These are phyloP conservation scores for Eucalyptus marginata DNA, from an alignment of 345 rosid species.

Conservation along the genomic window DNA sequence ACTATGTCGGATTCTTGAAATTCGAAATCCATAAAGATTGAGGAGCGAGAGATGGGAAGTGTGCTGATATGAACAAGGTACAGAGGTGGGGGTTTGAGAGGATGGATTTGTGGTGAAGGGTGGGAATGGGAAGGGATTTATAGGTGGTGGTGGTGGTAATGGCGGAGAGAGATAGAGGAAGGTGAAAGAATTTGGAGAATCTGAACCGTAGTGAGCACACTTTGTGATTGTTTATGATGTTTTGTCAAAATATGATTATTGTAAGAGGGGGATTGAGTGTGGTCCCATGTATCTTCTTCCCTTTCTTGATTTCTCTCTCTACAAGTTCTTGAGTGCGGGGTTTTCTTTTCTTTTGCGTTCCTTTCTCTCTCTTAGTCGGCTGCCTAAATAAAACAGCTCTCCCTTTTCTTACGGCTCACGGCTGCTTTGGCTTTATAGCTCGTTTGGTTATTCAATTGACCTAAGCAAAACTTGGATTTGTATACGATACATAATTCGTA, in stretches of 20 bases:
- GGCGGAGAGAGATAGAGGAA: not conserved
- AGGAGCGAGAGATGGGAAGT: not conserved
- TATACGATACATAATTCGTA: not conserved
- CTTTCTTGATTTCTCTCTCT: not conserved
- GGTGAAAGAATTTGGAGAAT: not conserved
- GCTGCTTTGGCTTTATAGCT: not conserved
- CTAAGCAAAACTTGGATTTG: not conserved
- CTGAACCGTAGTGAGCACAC: not conserved
- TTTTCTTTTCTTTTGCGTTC: not conserved
- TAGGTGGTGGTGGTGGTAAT: not conserved
- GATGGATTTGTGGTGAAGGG: not conserved
- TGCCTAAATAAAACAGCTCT: not conserved
- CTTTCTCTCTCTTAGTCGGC: not conserved
- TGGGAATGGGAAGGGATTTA: not conserved
- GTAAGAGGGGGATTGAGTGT: not conserved
- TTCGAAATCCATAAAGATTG: constrained; percentile 7
- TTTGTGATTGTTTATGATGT: not conserved
- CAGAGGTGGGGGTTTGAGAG: not conserved
- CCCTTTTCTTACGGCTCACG: not conserved
- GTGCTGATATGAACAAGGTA: not conserved
- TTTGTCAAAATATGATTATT: not conserved
- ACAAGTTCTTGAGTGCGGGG: not conserved
- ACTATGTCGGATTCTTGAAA: constrained; percentile 43
- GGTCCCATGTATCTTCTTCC: not conserved
- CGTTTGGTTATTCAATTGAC: not conserved